phyloP scores from a whole-genome alignment of 208 protist genomes.

The Strigomonas culicis region DNA sequence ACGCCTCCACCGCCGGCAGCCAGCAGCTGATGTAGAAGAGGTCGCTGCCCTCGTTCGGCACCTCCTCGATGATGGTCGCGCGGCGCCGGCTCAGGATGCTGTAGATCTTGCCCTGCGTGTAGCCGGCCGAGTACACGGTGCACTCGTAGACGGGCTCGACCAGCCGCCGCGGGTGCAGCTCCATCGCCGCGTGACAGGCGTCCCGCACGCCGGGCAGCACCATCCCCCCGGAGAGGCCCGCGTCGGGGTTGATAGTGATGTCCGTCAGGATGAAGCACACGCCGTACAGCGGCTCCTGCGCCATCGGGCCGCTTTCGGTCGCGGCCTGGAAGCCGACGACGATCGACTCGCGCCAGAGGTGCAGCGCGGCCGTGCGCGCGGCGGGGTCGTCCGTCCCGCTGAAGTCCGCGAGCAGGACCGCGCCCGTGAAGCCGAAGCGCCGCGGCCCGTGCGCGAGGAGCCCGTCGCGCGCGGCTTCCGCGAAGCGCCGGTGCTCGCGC shows the following conservation, averaged over 20 bases:
- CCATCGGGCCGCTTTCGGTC: constrained; percentile 93
- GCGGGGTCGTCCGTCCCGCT: constrained; percentile 25
- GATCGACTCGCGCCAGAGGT: constrained; percentile 80
- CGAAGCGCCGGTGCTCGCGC: constrained; percentile 53
- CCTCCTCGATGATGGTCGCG: constrained; percentile 93
- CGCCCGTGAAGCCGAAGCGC: constrained; percentile 69
- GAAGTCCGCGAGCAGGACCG: constrained; percentile 69
- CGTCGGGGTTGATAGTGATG: constrained; percentile 36
- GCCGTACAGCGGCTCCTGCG: constrained; percentile 96
- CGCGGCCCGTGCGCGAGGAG: constrained; percentile 56
- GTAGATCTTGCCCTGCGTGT: constrained; percentile 88
- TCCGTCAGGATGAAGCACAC: constrained; percentile 87
- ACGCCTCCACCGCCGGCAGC: constrained; percentile 96
- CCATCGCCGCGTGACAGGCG: constrained; percentile 93
- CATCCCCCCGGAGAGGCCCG: constrained; percentile 83
- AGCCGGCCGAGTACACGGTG: constrained; percentile 93
- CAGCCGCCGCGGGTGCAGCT: constrained; percentile 87
- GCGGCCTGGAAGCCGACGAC: constrained; percentile 96
- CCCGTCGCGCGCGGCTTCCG: constrained; percentile 31
- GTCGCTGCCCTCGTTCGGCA: constrained; percentile 95
- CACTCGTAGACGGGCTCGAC: constrained; percentile 97
- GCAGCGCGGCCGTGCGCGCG: constrained; percentile 30
- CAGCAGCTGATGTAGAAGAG: constrained; percentile 94
- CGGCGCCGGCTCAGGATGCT: constrained; percentile 83
- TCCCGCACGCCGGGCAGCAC: constrained; percentile 93